Base-by-base conservation (phyloP, 805 yeast species). In the Candida germanica region DNA sequence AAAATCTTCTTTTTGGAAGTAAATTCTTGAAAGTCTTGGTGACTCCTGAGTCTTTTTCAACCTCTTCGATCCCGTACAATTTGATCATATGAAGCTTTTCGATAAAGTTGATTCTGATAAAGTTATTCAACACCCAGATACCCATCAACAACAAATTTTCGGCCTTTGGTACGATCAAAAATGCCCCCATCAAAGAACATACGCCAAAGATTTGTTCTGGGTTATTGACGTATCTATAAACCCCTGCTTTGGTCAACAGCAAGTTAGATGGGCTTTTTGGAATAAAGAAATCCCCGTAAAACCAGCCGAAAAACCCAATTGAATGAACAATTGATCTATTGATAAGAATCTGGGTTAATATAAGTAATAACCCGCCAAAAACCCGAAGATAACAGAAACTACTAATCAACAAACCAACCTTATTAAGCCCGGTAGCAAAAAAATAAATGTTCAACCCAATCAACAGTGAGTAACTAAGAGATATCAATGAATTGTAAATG, bases 221-320 rank as follows among this genome's bases (percentile, higher is more conserved):
- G 51, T 85, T 83, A 54, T 85, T 85, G 53, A 85, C 69, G 56
- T 83, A 85, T 46, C 91, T 75, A 54, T 85, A 85, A 26, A 85
- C 84, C 33, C 95, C 95, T 22, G 85, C 83, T 44, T 81, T 81
- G 0, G 89, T 79, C 47, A 85, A 66, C 5, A 57, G 53, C 44
- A 54, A 49, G 14, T 70, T 61, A 15, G n/a, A 27, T 11, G 35
- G 36, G 13, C 73, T 64, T 35, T 69, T 73, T 24, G 83, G 77
- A 39, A 83, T 62, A 58, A 84, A 85, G 59, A 85, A 85, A 56
- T 85, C 95, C 39, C 95, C 94, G 56, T 81, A 85, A 50, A 84
- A 85, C 93, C 93, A 85, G n/a, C 94, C 93, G 58, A 80, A 83
- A 42, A 82, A 83, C 2, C 91, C 91, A 45, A 85, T 77, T 33